Evolutionary conservation across 2,329 filamentous ascomycete genomes (phyloP).

Genomic region (Colletotrichum gigasporum): DNA sequence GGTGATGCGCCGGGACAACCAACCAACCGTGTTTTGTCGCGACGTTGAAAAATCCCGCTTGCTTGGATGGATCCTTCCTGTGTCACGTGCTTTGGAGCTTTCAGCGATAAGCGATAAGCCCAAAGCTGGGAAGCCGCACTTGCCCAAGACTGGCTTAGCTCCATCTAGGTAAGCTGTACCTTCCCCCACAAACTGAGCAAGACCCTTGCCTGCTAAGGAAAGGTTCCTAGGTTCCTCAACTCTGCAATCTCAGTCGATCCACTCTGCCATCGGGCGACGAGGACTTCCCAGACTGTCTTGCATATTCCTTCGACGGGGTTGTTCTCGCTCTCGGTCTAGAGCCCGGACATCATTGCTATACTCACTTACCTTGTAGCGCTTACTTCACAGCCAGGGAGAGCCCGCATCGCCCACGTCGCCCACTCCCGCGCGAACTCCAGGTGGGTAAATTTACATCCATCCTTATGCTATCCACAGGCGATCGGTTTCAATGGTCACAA

Average conservation of each 20-base stretch:
- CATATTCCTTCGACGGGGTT: no score
- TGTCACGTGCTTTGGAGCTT: not conserved
- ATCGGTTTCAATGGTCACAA: no score
- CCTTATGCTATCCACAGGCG: no score
- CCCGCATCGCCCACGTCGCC: no score
- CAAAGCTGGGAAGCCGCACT: not conserved
- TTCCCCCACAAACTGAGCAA: not conserved
- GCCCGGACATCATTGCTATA: not conserved
- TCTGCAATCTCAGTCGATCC: no score
- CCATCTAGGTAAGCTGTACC: conserved; percentile 14
- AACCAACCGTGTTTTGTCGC: conserved; percentile 29
- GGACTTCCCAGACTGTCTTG: no score
- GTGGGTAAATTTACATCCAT: no score
- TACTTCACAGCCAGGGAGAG: not conserved
- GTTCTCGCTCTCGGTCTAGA: no score
- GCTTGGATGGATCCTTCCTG: conserved; percentile 1
- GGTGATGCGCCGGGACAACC: conserved; percentile 21
- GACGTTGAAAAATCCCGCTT: conserved; percentile 26
- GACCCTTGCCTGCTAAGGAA: not conserved
- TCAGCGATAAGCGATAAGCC: conserved; percentile 1
- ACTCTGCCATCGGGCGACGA: no score
- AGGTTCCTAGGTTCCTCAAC: not conserved
- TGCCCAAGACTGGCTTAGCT: not conserved
- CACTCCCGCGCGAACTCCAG: no score
- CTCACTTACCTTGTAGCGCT: not conserved